These are phyloP conservation scores for Hygrophorus russula DNA, from an alignment of 768 basidiomycete species.

Conservation along the genomic window DNA sequence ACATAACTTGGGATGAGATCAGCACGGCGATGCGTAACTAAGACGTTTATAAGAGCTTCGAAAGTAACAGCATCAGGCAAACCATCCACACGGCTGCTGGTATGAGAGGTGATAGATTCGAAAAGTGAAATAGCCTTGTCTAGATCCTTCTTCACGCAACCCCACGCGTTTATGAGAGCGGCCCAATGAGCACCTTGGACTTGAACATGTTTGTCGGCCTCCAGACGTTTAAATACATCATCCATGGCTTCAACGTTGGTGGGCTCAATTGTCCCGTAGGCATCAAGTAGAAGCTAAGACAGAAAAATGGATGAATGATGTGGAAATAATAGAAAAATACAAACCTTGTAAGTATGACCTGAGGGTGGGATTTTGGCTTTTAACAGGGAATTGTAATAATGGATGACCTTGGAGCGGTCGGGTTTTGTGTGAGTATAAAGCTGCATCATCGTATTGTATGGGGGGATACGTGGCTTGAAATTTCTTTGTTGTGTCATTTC, in stretches of 20 bases:
- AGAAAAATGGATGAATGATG: slow-evolving; percentile 4
- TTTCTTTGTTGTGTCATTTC: slow-evolving; percentile 70
- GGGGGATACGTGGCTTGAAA: slow-evolving; percentile 85
- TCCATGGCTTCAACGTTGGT: slow-evolving; percentile 67
- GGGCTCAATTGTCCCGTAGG: slow-evolving; percentile 79
- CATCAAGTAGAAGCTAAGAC: slow-evolving; percentile 72
- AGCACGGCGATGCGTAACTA: slow-evolving; percentile 66
- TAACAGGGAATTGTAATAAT: slow-evolving; percentile 61
- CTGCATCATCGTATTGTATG: slow-evolving; percentile 99
- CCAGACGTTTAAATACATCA: slow-evolving; percentile 49
- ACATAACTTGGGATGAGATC: slow-evolving; percentile 69
- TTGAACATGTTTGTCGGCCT: slow-evolving; percentile 30
- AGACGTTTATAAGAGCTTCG: slow-evolving; percentile 82
- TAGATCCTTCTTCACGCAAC: slow-evolving; percentile 68
- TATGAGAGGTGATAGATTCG: slow-evolving; percentile 48
- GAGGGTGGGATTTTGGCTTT: slow-evolving; percentile 58
- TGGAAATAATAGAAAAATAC: slow-evolving; percentile 9
- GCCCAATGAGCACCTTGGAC: slow-evolving; percentile 50
- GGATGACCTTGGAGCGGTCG: slow-evolving; percentile 62
- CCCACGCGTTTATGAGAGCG: slow-evolving; percentile 80
- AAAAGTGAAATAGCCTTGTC: slow-evolving; percentile 70
- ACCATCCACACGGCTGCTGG: slow-evolving; percentile 21
- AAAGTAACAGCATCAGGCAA: slow-evolving; percentile 77
- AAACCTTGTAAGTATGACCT: slow-evolving; percentile 89
- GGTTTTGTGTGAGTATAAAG: slow-evolving; percentile 88